A percentile compares a stretch with the other conserved stretches of the same genome.
Evolutionary conservation across 768 basidiomycete species (phyloP).

Genomic region (Boletus rufocinnamomeus): DNA sequence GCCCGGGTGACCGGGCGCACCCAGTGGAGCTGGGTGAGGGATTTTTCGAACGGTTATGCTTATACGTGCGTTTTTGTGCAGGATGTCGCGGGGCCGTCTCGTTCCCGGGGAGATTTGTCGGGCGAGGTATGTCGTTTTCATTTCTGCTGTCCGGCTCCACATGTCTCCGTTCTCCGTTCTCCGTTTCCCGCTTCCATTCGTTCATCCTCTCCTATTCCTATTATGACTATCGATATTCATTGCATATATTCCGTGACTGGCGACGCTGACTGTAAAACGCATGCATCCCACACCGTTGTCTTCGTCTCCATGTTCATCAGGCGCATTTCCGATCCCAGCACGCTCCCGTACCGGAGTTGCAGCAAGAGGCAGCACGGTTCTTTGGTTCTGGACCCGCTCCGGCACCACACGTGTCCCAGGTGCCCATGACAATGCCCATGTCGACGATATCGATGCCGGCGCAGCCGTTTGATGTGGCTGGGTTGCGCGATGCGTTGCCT

Average conservation of each 20-base stretch:
- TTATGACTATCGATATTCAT: not conserved
- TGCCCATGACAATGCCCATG: slow-evolving; percentile 3
- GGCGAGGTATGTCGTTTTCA: slow-evolving; percentile 50
- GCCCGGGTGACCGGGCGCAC: slow-evolving; percentile 10
- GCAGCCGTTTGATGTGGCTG: slow-evolving; percentile 58
- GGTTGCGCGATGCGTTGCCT: slow-evolving; percentile 32
- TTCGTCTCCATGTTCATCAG: slow-evolving; percentile 35
- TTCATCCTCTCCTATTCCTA: not conserved
- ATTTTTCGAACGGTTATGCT: not conserved
- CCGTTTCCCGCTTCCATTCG: slow-evolving; percentile 10
- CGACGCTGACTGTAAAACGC: not conserved
- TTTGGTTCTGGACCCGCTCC: slow-evolving; percentile 43
- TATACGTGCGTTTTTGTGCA: slow-evolving; percentile 28
- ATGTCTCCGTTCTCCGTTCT: not conserved
- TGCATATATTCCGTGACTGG: not conserved
- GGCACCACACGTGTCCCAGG: slow-evolving; percentile 29
- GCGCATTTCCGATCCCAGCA: slow-evolving; percentile 58
- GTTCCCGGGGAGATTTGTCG: slow-evolving; percentile 44
- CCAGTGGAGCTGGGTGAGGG: not conserved
- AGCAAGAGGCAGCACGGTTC: slow-evolving; percentile 72
- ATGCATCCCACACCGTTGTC: not conserved
- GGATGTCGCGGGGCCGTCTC: slow-evolving; percentile 70
- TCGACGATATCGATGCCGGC: slow-evolving; percentile 31
- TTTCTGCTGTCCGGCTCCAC: slow-evolving; percentile 14
- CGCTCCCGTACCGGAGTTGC: slow-evolving; percentile 41